Base-by-base conservation (phyloP, 441 rosid genomes). In the Euphorbia corollata region DNA sequence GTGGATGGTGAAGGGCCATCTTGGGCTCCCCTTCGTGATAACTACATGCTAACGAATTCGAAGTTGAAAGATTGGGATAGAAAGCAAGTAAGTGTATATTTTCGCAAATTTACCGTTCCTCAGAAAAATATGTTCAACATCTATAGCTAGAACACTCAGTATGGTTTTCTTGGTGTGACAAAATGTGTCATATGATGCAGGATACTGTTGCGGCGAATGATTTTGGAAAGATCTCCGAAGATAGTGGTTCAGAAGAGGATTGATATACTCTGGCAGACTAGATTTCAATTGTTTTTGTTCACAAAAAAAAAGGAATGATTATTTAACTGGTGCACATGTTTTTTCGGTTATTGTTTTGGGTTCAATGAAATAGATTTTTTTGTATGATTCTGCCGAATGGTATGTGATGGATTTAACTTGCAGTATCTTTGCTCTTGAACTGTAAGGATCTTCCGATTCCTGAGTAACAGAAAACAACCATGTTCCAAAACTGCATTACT, bases 11-110 rank as follows among this genome's bases (percentile, higher is more conserved):
- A 82, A 73, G 85, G 82, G 30, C 97, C 97, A 23, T 85, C 85
- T 12, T 93, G 99, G 97, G 95, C 99, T 72, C 99, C 99, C 57
- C 73, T 93, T 55, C 86, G 88, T 8, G 96, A 93, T 68, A 93
- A 86, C 75, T 93, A 81, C 82, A 89, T 93, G 97, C 76, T 94
- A 60, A 87, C 96, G 27, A 94, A 73, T 78, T 84, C 92, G n/a
- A 87, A 86, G 85, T 79, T 94, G 64, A 94, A 89, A 77, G 82
- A 87, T 73, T 89, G 99, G 99, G 98, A 94, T 72, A 94, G 87
- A 63, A 77, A 79, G 83, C 85, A 73, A 78, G 96, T 93, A 79
- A 71, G 76, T 13, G 19, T 2, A 36, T 11, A 10, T 48, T 62
- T 32, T 20, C 38, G 2, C 8, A 16, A 61, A 24, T 20, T 54